A percentile compares a stretch with the other conserved stretches of the same genome.
Conservation (phyloP, 2,329 filamentous ascomycete species). For the Pezicula radicicola region DNA sequence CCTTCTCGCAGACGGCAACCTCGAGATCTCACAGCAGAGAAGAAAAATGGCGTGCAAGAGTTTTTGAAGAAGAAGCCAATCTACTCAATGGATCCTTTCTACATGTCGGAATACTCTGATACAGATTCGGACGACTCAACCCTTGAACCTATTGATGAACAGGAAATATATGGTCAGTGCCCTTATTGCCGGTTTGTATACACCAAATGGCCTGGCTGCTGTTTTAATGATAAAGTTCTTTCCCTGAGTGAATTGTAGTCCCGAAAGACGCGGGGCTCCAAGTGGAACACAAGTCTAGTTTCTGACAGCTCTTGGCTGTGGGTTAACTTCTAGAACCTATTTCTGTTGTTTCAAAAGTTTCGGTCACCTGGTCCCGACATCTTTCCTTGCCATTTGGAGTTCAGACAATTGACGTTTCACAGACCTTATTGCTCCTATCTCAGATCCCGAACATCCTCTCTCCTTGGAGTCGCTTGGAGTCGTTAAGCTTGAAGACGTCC, state of each 20-base stretch:
- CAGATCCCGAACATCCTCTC: constrained; percentile 93
- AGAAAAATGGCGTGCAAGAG: constrained; percentile 21
- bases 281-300: background rate
- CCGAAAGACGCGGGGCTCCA: background rate
- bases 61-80: constrained; percentile 23
- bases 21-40: constrained; percentile 38
- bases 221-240: background rate
- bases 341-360: background rate
- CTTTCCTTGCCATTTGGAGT: constrained; percentile 1
- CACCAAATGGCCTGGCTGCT: background rate
- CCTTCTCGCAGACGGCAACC: constrained; percentile 69
- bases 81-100: constrained; percentile 30
- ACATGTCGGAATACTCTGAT: constrained; percentile 28
- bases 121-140: constrained; percentile 50
- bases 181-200: background rate
- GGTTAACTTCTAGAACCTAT: background rate
- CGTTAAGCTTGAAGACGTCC: constrained; percentile 92
- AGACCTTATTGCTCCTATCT: constrained; percentile 94
- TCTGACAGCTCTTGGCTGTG: background rate
- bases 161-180: constrained; percentile 84
- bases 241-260: background rate
- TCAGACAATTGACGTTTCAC: constrained; percentile 32
- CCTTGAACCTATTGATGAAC: constrained; percentile 87
- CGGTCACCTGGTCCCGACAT: constrained; percentile 2
- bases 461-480: constrained; percentile 91